Base-by-base conservation (phyloP, 2,329 filamentous ascomycete genomes). In the Alternaria sp. region DNA sequence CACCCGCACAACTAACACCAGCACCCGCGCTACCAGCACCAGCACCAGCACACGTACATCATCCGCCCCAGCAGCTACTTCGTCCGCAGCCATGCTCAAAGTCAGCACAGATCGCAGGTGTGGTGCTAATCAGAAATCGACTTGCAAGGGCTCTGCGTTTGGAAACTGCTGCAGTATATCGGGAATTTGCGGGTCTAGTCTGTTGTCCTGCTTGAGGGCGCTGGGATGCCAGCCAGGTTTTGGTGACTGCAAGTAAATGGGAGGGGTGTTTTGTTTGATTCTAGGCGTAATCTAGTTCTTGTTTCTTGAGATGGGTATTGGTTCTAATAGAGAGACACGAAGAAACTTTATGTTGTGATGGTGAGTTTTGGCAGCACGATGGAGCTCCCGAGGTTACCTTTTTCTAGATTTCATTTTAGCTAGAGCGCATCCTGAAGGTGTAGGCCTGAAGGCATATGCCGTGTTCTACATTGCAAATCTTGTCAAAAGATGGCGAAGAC, bases 201-300 rank as follows among this genome's bases (percentile, higher is more conserved):
- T 54, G 26, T 23, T 23, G 39, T 54, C 23, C 17, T 57, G 55
- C 29, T 42, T 48, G 55, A 39, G 21, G 26, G n/a, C 36, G 7
- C 11, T 54, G 36, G 55, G 55, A 21, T 57, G 55, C 28, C 55
- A 57, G 55, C 23, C 24, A 6, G 34, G 26, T 11, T 57, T 42
- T 10, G 55, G 55, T 17, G 33, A 24, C n/a, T 57, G 55, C 31
- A 8, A n/a, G 21, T 49, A 41, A 11, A 39, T 29, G 29, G 17
- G 17, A 17, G 17, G 17, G 17, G 17, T 17, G 17, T 17, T 17
- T 17, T 17, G 17, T 17, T 17, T 17, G 17, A 17, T 17, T 17
- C 17, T 17, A 17, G 17, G 17, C 17, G 17, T 17, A 17, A 17
- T 17, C 17, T 17, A 17, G 17, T 17, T 17, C 17, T 17, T 17